Evolutionary conservation across 2,329 filamentous ascomycete genomes (phyloP), one percentile per base, ranked within the genome.

Genomic region (Microsporum ferrugineum): DNA sequence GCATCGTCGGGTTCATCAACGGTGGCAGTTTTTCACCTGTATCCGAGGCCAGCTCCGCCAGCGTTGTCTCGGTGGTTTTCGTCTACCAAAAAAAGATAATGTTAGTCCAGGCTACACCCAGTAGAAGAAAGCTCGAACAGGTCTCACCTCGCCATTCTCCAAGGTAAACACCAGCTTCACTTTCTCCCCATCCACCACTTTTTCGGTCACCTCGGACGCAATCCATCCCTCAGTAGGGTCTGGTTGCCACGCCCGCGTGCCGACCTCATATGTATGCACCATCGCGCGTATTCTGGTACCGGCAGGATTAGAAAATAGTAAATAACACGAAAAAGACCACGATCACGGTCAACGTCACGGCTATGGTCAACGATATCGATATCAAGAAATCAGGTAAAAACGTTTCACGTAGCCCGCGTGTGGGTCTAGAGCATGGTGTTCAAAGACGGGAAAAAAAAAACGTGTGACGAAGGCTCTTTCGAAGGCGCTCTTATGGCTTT

Each of bases 171-270:
- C 83, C 69, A 99, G 83, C 72, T 82, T 87, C 71, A 92, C 88
- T 74, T 95, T 96, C 71, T 90, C 83, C 64, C 91, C 94, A 72
- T 94, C 82, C 66, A 89, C 79, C 61, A 83, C 82, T 81, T 94
- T 96, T 77, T 88, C 87, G 73, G 88, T 82, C 69, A 99, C 88
- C 81, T 97, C 91, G 55, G 94, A 96, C 73, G 91, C 88, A 75
- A 99, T 85, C 92, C 94, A 99, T 78, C 94, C 94, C 77, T 99
- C 92, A 64, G 89, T 89, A 74, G 84, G 80, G 80, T 99, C 94
- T 70, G 94, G 91, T 83, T 97, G 94, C 94, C 94, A 99, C 73
- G 91, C 94, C 84, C 90, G 86, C 71, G 92, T 97, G 73, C 92
- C 94, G 72, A 96, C 85, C 82, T 97, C 91, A 79, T 95, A 97